Percentiles rank a stretch among this genome's conserved stretches.
Conservation (phyloP, 1,284 basidiomycete genomes). For the Ustilago lituana region DNA sequence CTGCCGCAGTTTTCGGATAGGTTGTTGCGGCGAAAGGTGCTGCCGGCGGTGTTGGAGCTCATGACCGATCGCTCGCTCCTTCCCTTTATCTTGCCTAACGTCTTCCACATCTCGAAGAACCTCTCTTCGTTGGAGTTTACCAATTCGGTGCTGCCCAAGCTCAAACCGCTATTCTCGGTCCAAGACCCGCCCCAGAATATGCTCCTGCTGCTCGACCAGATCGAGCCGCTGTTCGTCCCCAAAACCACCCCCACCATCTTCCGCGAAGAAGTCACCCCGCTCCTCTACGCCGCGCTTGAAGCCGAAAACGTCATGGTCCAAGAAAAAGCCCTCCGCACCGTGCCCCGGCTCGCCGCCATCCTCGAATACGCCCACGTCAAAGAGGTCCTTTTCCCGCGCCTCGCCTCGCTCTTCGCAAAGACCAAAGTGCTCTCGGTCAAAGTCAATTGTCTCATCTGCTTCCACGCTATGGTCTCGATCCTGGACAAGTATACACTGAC, state of each 20-base stretch:
- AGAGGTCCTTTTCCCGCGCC: constrained; percentile 62
- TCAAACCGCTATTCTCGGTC: constrained; percentile 88
- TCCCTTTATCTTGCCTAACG: constrained; percentile 96
- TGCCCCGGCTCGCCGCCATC: constrained; percentile 88
- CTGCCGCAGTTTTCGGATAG: constrained; percentile 88
- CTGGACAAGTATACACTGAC: constrained; percentile 84
- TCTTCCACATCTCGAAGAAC: constrained; percentile 87
- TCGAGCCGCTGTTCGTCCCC: constrained; percentile 79
- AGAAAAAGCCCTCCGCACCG: constrained; percentile 84
- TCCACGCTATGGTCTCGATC: constrained; percentile 89
- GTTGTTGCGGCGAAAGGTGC: constrained; percentile 84
- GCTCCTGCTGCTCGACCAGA: constrained; percentile 76
- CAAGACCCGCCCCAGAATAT: constrained; percentile 94
- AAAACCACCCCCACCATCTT: constrained; percentile 90
- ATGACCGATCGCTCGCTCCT: constrained; percentile 70
- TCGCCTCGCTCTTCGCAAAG: constrained; percentile 60
- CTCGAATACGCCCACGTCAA: constrained; percentile 74
- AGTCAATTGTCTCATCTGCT: constrained; percentile 83
- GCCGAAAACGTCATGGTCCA: constrained; percentile 81
- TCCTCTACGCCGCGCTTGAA: constrained; percentile 94
- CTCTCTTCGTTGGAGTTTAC: constrained; percentile 79
- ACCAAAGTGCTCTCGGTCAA: constrained; percentile 74
- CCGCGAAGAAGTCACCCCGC: constrained; percentile 88
- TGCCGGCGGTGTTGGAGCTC: constrained; percentile 77
- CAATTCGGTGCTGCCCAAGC: constrained; percentile 80